Evolutionary conservation across 768 basidiomycete species (phyloP).

Genomic region (Hygrocybe coccinea): DNA sequence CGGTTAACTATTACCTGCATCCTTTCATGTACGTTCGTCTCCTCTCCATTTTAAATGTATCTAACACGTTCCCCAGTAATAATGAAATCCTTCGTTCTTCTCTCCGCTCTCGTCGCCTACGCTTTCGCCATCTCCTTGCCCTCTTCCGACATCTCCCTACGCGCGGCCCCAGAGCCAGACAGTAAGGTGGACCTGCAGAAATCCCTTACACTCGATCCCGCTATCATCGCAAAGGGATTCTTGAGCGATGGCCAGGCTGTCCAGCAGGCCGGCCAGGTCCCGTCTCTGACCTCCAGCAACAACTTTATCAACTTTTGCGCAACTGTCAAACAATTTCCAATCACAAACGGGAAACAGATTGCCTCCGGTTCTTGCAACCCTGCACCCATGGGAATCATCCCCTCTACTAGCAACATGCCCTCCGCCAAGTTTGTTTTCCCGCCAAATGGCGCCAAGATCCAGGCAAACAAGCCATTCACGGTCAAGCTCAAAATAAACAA

Average conservation of each 20-base stretch:
- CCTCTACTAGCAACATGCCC: constrained; percentile 43
- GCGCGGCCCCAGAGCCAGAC: constrained; percentile 8
- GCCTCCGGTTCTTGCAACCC: constrained; percentile 56
- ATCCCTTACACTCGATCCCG: constrained; percentile 48
- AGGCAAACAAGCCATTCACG: constrained; percentile 45
- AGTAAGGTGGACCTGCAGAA: constrained; percentile 40
- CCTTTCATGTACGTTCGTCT: neutral
- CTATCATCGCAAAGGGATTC: constrained; percentile 46
- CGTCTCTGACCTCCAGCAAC: constrained; percentile 51
- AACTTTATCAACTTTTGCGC: constrained; percentile 60
- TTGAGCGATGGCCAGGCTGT: constrained; percentile 46
- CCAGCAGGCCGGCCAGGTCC: constrained; percentile 43
- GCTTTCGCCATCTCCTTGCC: neutral
- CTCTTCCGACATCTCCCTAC: neutral
- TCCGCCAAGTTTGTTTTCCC: constrained; percentile 46
- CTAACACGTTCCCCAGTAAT: neutral
- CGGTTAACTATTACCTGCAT: neutral
- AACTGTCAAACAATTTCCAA: constrained; percentile 38
- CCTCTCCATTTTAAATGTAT: neutral
- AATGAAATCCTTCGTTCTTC: neutral
- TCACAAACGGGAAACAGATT: constrained; percentile 54
- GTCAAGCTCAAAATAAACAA: constrained; percentile 45
- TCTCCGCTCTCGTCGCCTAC: neutral
- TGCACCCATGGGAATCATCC: constrained; percentile 53
- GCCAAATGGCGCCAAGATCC: constrained; percentile 40